Percentiles rank a stretch among this genome's conserved stretches.
Evolutionary conservation across 768 basidiomycete species (phyloP).

Genomic region (Termitomyces sp.): DNA sequence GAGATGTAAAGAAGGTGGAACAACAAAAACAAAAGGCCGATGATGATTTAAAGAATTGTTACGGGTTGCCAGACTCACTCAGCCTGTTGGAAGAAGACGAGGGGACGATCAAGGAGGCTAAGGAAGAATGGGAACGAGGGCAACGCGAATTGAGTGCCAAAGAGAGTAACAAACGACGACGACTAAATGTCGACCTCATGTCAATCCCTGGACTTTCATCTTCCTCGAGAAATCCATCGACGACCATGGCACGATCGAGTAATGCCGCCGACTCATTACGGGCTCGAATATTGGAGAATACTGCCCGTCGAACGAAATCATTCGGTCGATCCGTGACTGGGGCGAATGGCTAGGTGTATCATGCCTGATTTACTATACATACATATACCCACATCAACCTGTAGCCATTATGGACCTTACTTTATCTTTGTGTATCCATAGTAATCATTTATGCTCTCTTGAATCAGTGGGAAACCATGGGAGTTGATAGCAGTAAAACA

Average conservation of each 20-base stretch:
- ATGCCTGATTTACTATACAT: neutral
- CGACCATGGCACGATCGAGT: constrained; percentile 9
- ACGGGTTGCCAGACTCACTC: constrained; percentile 70
- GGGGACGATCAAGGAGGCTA: constrained; percentile 54
- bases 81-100: constrained; percentile 61
- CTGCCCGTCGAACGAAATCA: constrained; percentile 33
- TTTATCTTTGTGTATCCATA: neutral
- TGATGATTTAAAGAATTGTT: constrained; percentile 64
- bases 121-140: constrained; percentile 53
- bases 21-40: constrained; percentile 64
- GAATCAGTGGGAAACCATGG: constrained; percentile 38
- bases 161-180: constrained; percentile 44
- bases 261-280: constrained; percentile 38
- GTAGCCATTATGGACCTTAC: neutral
- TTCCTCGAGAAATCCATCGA: constrained; percentile 15
- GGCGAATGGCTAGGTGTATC: neutral
- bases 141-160: constrained; percentile 39
- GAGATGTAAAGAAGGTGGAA: constrained; percentile 81
- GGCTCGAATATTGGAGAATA: constrained; percentile 54
- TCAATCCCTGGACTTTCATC: constrained; percentile 22
- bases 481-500: constrained; percentile 60
- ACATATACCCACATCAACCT: neutral
- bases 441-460: neutral
- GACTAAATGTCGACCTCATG: constrained; percentile 24
- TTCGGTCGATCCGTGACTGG: constrained; percentile 5